Evolutionary conservation across 805 yeast genomes (phyloP), one percentile per base, ranked within the genome.

Genomic region (Candida quercuum): DNA sequence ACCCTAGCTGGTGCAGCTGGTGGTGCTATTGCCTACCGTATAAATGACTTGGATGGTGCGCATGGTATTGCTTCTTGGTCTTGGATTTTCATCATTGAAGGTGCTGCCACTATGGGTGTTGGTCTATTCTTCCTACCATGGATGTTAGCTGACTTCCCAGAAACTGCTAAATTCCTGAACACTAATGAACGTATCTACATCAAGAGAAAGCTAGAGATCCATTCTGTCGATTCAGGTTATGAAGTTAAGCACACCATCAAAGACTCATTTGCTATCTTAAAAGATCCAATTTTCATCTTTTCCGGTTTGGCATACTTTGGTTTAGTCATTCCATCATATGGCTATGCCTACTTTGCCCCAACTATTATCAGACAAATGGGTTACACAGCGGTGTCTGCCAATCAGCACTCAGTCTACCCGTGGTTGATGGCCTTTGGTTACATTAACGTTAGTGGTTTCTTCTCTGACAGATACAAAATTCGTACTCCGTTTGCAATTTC

Each of bases 381-480:
- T 8, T 63, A 80, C 65, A 71, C 86, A 3, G 79, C 86, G 3
- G 81, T 78, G 50, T 66, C 73, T 39, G 91, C 94, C 9, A 87
- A 87, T 59, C 73, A 81, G 38, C 81, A 80, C 61, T 82, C 95
- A 0, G 85, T 87, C 34, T 88, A 86, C 47, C 94, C 95, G 16
- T 87, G 94, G 89, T 67, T 85, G 29, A 63, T 71, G 21, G 85
- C 95, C 0, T 82, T 86, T 52, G 87, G 81, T 6, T 63, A 73
- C 24, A 73, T 81, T 31, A 78, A 81, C 61, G 49, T 74, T 4
- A 45, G 72, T n/a, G 91, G 95, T 0, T 63, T 67, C 41, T 44
- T 69, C 39, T 81, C 93, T 1, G 95, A 86, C 56, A 59, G 52
- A 33, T 37, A 63, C 17, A 64, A 71, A 42, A 52, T 55, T 33